Evolutionary conservation across 2,329 filamentous ascomycete species (phyloP), one percentile per base, ranked within the genome.

Genomic region (Cercospora beticola): DNA sequence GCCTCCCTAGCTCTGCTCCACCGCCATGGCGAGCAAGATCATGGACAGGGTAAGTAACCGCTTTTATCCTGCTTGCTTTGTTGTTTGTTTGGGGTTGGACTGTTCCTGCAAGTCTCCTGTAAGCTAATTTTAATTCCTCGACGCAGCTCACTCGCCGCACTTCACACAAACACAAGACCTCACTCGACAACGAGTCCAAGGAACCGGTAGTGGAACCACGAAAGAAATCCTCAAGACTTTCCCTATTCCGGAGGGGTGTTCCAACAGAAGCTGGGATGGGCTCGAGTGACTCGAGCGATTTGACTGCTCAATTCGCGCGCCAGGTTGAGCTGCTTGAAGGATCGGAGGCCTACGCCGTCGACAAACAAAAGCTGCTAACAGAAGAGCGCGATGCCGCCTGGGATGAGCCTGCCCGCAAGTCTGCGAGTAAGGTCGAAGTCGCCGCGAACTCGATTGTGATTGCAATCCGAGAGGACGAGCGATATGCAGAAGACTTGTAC

Each of bases 401-500:
- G 82, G 78, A 83, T 71, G 72, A 70, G 30, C 64, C 69, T 9
- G 80, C 77, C 18, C 77, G 65, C 64, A 46, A 61, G 31, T n/a
- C 21, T 30, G 76, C 77, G 61, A 73, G 75, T 7, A 23, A 64
- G 28, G 57, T 30, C 5, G 79, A 82, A 64, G 59, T 63, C 23
- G 65, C 70, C 56, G 81, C 81, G 52, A 76, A 75, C 12, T 12
- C 57, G 6, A 81, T 83, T 23, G 70, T 83, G 12, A 70, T 68
- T 12, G 76, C 70, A 16, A 74, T 83, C 10, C 76, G 82, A n/a
- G 82, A 84, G 66, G 76, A 79, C 71, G 82, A 84, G 70, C 76
- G 82, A 3, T 73, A 74, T 28, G 74, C 78, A 58, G 70, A 75
- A 0, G 69, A 74, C 7, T 73, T 79, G 0, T 84, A 82, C 64